phyloP scores from a whole-genome alignment of 2,329 filamentous ascomycete species.

The Beauveria bassiana region DNA sequence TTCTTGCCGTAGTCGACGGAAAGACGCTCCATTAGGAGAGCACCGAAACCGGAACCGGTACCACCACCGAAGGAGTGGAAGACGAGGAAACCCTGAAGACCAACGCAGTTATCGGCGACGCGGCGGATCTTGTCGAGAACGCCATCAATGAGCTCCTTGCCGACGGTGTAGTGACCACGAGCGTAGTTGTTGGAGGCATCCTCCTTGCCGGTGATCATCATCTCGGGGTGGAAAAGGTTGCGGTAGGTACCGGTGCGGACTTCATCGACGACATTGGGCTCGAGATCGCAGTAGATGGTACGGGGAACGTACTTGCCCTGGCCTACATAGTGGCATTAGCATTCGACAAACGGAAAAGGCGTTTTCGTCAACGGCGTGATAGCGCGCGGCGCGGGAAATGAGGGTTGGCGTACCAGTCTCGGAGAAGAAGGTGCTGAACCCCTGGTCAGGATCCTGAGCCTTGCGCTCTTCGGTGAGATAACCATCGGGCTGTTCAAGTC shows the following conservation, averaged over 20 bases:
- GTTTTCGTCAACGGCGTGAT: neutral
- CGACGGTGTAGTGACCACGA: conserved; percentile 98
- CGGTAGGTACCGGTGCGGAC: conserved; percentile 97
- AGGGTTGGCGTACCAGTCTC: conserved; percentile 72
- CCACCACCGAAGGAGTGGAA: conserved; percentile 99
- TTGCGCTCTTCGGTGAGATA: conserved; percentile 98
- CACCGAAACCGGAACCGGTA: conserved; percentile 97
- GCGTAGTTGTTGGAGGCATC: conserved; percentile 99
- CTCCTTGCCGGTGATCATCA: conserved; percentile 99
- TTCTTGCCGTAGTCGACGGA: conserved; percentile 99
- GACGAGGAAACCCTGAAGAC: conserved; percentile 97
- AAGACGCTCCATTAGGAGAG: conserved; percentile 96
- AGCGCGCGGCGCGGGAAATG: neutral
- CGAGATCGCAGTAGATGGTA: conserved; percentile 99
- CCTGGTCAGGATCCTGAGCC: conserved; percentile 83
- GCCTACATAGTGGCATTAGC: conserved; percentile 45
- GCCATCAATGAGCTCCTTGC: conserved; percentile 98
- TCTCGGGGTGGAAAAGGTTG: conserved; percentile 95
- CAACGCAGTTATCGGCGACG: conserved; percentile 95
- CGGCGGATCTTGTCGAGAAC: conserved; percentile 96
- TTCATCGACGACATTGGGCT: conserved; percentile 99
- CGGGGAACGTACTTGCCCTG: conserved; percentile 98
- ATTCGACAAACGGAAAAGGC: neutral
- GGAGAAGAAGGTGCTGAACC: conserved; percentile 99
- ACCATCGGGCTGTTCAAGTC: conserved; percentile 70